Conservation (phyloP, 169 alveolate genomes). For the Ichthyophthirius multifiliis region DNA sequence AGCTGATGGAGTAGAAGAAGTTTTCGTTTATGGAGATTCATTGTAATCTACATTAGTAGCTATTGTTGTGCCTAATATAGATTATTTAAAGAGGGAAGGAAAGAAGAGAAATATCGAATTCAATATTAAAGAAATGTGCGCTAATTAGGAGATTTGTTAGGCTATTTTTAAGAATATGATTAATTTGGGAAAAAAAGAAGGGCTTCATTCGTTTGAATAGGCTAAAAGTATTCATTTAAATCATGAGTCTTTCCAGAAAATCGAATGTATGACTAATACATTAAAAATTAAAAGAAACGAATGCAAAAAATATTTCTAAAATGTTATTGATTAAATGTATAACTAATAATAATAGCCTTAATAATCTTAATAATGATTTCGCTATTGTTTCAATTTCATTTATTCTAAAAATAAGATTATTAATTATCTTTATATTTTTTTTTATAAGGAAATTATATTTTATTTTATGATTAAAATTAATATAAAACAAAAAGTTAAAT, state of each 20-base stretch:
- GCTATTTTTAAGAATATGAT: slow-evolving; percentile 7
- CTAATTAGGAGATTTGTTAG: slow-evolving; percentile 20
- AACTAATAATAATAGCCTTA: too few species aligned
- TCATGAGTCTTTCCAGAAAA: slow-evolving; percentile 7
- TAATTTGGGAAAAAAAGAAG: not conserved
- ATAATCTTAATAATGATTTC: too few species aligned
- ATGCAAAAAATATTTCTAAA: slow-evolving; percentile 19
- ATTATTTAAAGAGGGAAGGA: slow-evolving; percentile 31
- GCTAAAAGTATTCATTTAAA: slow-evolving; percentile 30
- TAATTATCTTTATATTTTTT: too few species aligned
- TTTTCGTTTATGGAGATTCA: slow-evolving; percentile 71
- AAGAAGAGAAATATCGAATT: slow-evolving; percentile 16
- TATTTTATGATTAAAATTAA: too few species aligned
- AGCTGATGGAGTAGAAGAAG: slow-evolving; percentile 48
- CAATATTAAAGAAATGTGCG: slow-evolving; percentile 42
- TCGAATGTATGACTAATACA: slow-evolving; percentile 35
- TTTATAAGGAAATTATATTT: too few species aligned
- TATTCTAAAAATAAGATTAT: too few species aligned
- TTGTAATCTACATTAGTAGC: slow-evolving; percentile 54
- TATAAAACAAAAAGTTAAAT: too few species aligned
- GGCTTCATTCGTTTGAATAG: slow-evolving; percentile 42
- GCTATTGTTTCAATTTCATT: too few species aligned
- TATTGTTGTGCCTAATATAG: slow-evolving; percentile 55
- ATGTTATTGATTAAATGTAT: slow-evolving; percentile 17
- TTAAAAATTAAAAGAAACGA: slow-evolving; percentile 28